Evolutionary conservation across 2,329 filamentous ascomycete genomes (phyloP).

Genomic region (Talaromyces sp.): DNA sequence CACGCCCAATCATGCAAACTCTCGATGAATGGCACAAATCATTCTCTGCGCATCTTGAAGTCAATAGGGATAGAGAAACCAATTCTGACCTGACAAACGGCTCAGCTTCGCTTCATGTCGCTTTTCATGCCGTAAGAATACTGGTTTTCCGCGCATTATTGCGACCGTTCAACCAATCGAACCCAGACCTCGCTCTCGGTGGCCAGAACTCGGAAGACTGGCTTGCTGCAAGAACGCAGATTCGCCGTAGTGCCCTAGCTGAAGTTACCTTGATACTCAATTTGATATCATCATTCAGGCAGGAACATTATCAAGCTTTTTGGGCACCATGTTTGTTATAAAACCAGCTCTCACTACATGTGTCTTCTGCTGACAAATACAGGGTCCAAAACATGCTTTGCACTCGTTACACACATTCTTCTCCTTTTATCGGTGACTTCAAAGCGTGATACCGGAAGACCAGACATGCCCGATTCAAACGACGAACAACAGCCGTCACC

Average conservation of each 20-base stretch:
- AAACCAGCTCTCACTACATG: no score
- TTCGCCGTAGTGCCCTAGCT: constrained; percentile 4
- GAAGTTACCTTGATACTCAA: constrained; percentile 8
- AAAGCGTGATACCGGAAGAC: neutral
- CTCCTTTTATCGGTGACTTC: constrained; percentile 7
- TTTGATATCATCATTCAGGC: constrained; percentile 12
- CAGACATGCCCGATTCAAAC: neutral
- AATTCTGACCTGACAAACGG: neutral
- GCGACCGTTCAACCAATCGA: constrained; percentile 10
- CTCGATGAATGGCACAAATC: constrained; percentile 13
- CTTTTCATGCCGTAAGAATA: constrained; percentile 9
- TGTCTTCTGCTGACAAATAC: neutral
- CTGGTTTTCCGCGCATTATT: constrained; percentile 10
- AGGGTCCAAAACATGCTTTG: constrained; percentile 15
- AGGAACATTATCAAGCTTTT: constrained; percentile 13
- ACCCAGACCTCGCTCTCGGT: neutral
- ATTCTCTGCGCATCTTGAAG: neutral
- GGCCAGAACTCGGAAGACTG: neutral
- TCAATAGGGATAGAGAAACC: neutral
- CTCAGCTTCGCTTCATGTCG: constrained; percentile 9
- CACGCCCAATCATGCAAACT: constrained; percentile 2
- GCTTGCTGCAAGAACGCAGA: constrained; percentile 1
- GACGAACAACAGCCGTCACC: neutral
- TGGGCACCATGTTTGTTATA: constrained; percentile 14
- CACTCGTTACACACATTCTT: constrained; percentile 9